A percentile compares a stretch with the other conserved stretches of the same genome.
These are phyloP conservation scores for Aspergillus sp. DNA, from an alignment of 2,329 filamentous ascomycete species.

Conservation along the genomic window DNA sequence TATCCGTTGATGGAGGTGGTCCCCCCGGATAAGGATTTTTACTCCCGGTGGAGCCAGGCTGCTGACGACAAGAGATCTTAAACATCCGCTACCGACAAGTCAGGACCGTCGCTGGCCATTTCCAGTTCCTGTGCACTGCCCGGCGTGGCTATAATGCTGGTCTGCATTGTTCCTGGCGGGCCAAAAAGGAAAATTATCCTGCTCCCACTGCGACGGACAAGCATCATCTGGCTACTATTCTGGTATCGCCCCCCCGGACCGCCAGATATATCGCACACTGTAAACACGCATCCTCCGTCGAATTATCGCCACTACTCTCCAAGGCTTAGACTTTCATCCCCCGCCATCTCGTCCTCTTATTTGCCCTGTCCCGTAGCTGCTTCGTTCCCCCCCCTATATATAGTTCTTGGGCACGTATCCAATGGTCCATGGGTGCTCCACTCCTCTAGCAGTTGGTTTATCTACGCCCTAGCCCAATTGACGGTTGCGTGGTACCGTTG, in stretches of 20 bases:
- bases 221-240: not conserved
- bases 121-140: not conserved
- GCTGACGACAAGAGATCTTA: conserved; percentile 7
- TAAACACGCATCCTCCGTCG: not conserved
- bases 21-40: conserved; percentile 10
- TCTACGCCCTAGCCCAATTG: conserved; percentile 5
- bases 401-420: conserved; percentile 7
- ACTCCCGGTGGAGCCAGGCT: not conserved
- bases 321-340: conserved; percentile 3
- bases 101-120: not conserved
- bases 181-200: not conserved
- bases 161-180: not conserved
- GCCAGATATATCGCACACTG: not conserved
- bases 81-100: not conserved
- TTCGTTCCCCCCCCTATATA: conserved; percentile 8
- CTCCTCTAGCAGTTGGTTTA: conserved; percentile 7
- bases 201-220: not conserved
- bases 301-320: conserved; percentile 4
- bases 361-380: not conserved
- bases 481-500: conserved; percentile 6
- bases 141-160: not conserved
- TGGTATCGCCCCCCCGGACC: not conserved
- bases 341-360: not conserved
- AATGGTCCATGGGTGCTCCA: conserved; percentile 1
- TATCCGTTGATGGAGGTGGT: not conserved